phyloP scores from a whole-genome alignment of 2,329 filamentous ascomycete genomes.

The Fusarium verticillioides region DNA sequence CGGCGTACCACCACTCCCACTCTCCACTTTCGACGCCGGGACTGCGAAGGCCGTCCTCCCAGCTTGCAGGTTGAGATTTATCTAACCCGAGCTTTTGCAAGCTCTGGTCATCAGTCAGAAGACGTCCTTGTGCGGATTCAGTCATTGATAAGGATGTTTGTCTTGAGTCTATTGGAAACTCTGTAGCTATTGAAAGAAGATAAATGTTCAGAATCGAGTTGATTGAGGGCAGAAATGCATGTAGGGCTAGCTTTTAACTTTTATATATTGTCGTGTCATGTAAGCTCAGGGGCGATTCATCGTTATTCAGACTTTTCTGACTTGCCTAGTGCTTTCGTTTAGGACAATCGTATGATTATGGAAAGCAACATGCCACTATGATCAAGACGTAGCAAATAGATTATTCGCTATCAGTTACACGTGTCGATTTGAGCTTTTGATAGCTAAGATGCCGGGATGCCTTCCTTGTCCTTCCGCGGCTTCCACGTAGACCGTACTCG shows the following conservation, averaged over 20 bases:
- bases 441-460: background rate
- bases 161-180: background rate
- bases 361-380: background rate
- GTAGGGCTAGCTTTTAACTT: accelerated
- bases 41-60: background rate
- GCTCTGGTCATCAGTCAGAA: background rate
- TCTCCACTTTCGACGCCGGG: background rate
- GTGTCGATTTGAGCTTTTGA: background rate
- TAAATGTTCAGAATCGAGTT: background rate
- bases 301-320: background rate
- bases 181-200: background rate
- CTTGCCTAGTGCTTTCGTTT: background rate
- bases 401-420: background rate
- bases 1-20: background rate
- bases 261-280: background rate
- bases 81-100: background rate
- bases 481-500: background rate
- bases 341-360: background rate
- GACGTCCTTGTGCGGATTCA: background rate
- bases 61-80: background rate
- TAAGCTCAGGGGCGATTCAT: background rate
- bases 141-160: background rate
- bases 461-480: background rate
- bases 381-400: background rate
- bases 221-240: accelerated